Base-by-base conservation (phyloP, 495 filamentous ascomycete species). In the Clohesyomyces aquaticus region DNA sequence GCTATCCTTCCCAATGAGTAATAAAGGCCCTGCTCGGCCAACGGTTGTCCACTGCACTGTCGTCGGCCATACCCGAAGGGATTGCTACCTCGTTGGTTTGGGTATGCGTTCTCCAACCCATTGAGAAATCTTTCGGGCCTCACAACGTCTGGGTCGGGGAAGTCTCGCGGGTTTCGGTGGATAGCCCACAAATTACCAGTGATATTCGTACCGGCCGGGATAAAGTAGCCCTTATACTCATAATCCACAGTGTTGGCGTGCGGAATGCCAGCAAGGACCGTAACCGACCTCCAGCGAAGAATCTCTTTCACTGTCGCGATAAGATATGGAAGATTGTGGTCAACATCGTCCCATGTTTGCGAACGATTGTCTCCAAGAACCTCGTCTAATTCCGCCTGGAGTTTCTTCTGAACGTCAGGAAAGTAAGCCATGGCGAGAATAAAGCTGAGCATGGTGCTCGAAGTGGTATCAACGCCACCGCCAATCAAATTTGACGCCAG, bases 141-240 rank as follows among this genome's bases (percentile, higher is more conserved):
- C 21, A 67, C 62, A 45, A 21, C n/a, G 4, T 73, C 67, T 0
- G 76, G 72, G 28, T 76, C 65, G 1, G 75, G 76, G 43, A 73
- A 73, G 1, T 55, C 35, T 10, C 46, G 55, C 25, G 63, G 52
- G 41, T 78, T 65, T 1, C 64, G 59, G 43, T 68, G 67, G 55
- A 77, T 72, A 0, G 73, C 67, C 70, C 71, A 72, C 21, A 49
- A 32, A 54, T 58, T 57, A 14, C 32, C 23, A n/a, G 63, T 62
- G 1, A 76, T 35, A 18, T 35, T 27, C 8, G 73, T 65, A 11
- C 73, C 73, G 21, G 48, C 57, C 0, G 59, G 61, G 10, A 77
- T 61, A 23, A 59, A 60, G 21, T 64, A 60, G 21, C 71, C 72
- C 18, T 64, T 59, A 48, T 75, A 77, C 10, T 63, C 22, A 46